A percentile compares a stretch with the other conserved stretches of the same genome.
Evolutionary conservation across 306 rosid genomes (phyloP).

Genomic region (Luffa aegyptiaca): DNA sequence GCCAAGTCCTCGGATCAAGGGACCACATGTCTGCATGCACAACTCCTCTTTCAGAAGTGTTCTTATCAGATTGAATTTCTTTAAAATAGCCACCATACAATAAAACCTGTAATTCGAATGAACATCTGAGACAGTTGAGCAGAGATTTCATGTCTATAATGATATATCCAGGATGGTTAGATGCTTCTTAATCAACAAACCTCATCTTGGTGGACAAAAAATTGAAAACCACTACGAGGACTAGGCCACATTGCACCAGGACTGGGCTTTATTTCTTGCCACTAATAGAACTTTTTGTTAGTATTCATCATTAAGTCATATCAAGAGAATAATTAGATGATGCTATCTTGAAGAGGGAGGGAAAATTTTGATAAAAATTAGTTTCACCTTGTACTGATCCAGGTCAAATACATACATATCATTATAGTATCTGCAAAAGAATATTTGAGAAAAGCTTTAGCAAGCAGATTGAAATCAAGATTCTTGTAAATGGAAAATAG

Average conservation of each 20-base stretch:
- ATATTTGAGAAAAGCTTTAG: background rate
- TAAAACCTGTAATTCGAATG: conserved; percentile 53
- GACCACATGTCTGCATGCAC: conserved; percentile 93
- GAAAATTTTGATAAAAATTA: background rate
- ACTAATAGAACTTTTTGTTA: conserved; percentile 36
- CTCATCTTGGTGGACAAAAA: conserved; percentile 86
- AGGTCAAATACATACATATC: conserved; percentile 92
- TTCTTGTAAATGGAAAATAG: background rate
- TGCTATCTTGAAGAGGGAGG: conserved; percentile 4
- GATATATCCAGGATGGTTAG: conserved; percentile 4
- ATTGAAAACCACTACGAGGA: conserved; percentile 93
- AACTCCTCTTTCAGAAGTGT: conserved; percentile 64
- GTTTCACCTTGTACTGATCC: conserved; percentile 78
- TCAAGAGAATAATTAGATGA: background rate
- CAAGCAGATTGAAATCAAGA: background rate
- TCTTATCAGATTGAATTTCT: conserved; percentile 82
- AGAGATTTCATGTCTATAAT: background rate
- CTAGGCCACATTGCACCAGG: conserved; percentile 98
- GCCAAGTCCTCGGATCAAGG: conserved; percentile 98
- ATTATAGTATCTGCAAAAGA: conserved; percentile 66
- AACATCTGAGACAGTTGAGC: background rate
- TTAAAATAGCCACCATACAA: conserved; percentile 97
- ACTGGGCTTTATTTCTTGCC: conserved; percentile 94
- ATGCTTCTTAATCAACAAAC: conserved; percentile 36
- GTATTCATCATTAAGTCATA: background rate